Conservation (phyloP, 495 filamentous ascomycete genomes). For the Podospora fimiseda region DNA sequence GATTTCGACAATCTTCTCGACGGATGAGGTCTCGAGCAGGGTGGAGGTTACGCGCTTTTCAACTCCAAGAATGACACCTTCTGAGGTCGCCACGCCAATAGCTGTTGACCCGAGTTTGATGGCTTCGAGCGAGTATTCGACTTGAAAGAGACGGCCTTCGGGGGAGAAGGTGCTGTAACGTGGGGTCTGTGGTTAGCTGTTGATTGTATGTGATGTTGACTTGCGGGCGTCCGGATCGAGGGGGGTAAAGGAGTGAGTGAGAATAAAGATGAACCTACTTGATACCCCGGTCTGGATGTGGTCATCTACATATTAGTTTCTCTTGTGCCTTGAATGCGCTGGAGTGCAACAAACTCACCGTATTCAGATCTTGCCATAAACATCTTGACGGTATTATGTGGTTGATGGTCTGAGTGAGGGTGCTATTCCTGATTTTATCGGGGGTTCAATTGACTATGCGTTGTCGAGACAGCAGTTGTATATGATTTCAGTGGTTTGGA, state of each 20-base stretch:
- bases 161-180: constrained; percentile 90
- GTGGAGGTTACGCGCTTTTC: constrained; percentile 98
- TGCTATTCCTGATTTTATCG: not conserved
- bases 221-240: constrained; percentile 6
- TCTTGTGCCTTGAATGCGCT: constrained; percentile 16
- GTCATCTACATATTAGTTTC: too few species aligned
- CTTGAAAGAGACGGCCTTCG: constrained; percentile 98
- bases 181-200: constrained; percentile 1
- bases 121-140: constrained; percentile 99
- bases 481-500: constrained; percentile 7
- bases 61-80: constrained; percentile 92
- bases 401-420: constrained; percentile 1
- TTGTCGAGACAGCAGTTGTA: constrained; percentile 14
- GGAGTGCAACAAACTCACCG: constrained; percentile 48
- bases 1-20: constrained; percentile 99
- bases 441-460: too few species aligned
- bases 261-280: constrained; percentile 57
- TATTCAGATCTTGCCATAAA: constrained; percentile 99
- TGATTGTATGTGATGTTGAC: not conserved
- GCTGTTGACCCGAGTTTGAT: constrained; percentile 99
- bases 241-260: not conserved
- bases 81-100: constrained; percentile 90
- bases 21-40: constrained; percentile 91
- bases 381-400: constrained; percentile 58
- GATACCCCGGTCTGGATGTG: constrained; percentile 82